Conservation (phyloP, 2,329 filamentous ascomycete genomes). For the Penicillium sp. region DNA sequence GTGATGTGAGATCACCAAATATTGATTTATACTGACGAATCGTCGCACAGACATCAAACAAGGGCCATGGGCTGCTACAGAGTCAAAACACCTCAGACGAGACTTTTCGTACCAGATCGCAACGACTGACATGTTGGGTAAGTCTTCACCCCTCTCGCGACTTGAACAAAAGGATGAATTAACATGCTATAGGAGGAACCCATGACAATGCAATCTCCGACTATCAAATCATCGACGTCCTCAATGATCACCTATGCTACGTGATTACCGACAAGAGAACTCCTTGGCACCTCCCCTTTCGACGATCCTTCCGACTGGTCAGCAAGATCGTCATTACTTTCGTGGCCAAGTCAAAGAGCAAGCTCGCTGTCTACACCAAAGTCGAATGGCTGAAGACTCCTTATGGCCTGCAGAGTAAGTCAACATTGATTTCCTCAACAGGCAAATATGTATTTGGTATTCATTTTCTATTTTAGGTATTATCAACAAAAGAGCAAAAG, state of each 20-base stretch:
- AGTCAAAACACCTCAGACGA: slow-evolving; percentile 69
- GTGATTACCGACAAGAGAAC: slow-evolving; percentile 63
- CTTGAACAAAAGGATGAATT: slow-evolving; percentile 7
- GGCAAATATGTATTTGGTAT: neutral
- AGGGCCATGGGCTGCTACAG: slow-evolving; percentile 74
- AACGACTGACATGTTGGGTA: slow-evolving; percentile 63
- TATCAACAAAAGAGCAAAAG: slow-evolving; percentile 65
- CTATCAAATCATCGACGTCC: slow-evolving; percentile 80
- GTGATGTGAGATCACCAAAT: slow-evolving; percentile 6
- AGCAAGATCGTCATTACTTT: slow-evolving; percentile 94
- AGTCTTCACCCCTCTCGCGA: slow-evolving; percentile 19
- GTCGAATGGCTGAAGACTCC: slow-evolving; percentile 80
- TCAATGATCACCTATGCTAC: slow-evolving; percentile 72
- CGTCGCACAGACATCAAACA: slow-evolving; percentile 65
- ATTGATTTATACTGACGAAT: slow-evolving; percentile 15
- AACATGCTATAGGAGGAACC: slow-evolving; percentile 38
- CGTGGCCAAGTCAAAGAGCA: slow-evolving; percentile 85
- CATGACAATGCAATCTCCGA: slow-evolving; percentile 68
- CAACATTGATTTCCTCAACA: neutral
- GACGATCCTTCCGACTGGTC: slow-evolving; percentile 73
- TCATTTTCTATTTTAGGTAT: slow-evolving; percentile 36
- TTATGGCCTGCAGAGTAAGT: slow-evolving; percentile 46
- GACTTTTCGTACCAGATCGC: slow-evolving; percentile 79
- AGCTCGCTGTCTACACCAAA: slow-evolving; percentile 80
- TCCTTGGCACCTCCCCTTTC: slow-evolving; percentile 82